A percentile compares a stretch with the other conserved stretches of the same genome.
These are phyloP conservation scores for Rhizoclosmatium sp. DNA, from an alignment of 192 early-diverging fungal genomes.

Conservation along the genomic window DNA sequence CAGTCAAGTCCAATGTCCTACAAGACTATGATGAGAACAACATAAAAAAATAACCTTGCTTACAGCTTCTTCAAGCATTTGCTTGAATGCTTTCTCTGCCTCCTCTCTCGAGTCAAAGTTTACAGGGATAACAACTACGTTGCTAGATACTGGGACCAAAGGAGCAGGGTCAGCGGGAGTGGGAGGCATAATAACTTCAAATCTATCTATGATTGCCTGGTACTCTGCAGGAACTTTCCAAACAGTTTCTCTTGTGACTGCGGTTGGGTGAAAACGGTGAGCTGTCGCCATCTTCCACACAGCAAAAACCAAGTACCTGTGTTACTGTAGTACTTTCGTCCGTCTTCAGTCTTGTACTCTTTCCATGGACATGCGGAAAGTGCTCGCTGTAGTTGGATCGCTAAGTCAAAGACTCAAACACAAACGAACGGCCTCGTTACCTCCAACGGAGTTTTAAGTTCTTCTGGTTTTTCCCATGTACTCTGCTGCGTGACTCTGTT, in stretches of 20 bases:
- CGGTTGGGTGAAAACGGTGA: not conserved
- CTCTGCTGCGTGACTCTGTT: slow-evolving; percentile 79
- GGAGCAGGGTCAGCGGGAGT: not conserved
- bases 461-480: slow-evolving; percentile 95
- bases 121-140: slow-evolving; percentile 17
- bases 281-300: not conserved
- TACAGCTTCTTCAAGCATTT: slow-evolving; percentile 77
- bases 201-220: slow-evolving; percentile 53
- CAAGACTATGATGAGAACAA: not conserved
- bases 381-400: slow-evolving; percentile 49
- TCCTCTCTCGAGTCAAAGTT: slow-evolving; percentile 82
- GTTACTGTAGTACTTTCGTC: slow-evolving; percentile 88
- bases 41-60: not conserved
- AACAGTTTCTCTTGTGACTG: slow-evolving; percentile 72
- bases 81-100: slow-evolving; percentile 79
- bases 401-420: not conserved
- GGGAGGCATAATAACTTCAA: slow-evolving; percentile 12
- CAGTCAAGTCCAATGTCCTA: slow-evolving; percentile 81
- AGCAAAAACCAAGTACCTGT: slow-evolving; percentile 35
- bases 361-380: slow-evolving; percentile 79
- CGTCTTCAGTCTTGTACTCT: slow-evolving; percentile 79
- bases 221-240: slow-evolving; percentile 88
- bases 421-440: slow-evolving; percentile 50
- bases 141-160: not conserved
- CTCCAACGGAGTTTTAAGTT: slow-evolving; percentile 78